Evolutionary conservation across 139 green algal genomes (phyloP), one percentile per base, ranked within the genome.

Genomic region (Deuterostichococcus epilithicus): DNA sequence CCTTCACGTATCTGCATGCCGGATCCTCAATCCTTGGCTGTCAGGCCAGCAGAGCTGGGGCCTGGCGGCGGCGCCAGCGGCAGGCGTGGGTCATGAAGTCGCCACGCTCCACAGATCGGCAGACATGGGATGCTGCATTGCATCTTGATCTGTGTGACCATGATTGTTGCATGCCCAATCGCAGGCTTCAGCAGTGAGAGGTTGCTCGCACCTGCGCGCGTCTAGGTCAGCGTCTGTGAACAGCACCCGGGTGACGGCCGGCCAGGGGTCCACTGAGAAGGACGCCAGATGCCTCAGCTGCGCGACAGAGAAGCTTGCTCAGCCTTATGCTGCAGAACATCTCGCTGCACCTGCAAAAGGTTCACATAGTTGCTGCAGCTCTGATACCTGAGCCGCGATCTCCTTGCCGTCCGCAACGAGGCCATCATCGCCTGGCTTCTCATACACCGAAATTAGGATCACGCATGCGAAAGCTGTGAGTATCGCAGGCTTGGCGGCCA

Each of bases 171-270:
- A n/a, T n/a, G n/a, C n/a, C n/a, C n/a, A n/a, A n/a, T n/a, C n/a
- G n/a, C n/a, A n/a, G n/a, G n/a, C n/a, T n/a, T n/a, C n/a, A n/a
- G n/a, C n/a, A n/a, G n/a, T n/a, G n/a, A n/a, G n/a, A n/a, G n/a
- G 8, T 23, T 52, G 34, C 5, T 80, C 80, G 71, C 34, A 90
- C 72, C 67, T 75, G 39, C 91, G 80, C 0, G 86, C 94, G 22
- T 80, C 33, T 73, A 97, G 78, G 81, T 99, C 95, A 10, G 88
- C 89, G 0, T 84, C 45, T 70, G 95, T 97, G 80, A 97, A 99
- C 1, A 99, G 76, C 10, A 99, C 82, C 2, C 95, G 80, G 0
- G 95, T 98, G 25, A 98, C 94, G n/a, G 92, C 90, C 36, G 94
- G 94, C 38, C 88, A 84, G 0, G 91, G 88, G 45, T 94, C 78